Percentiles rank a stretch among this genome's conserved stretches.
These are phyloP conservation scores for Lactarius tabidus DNA, from an alignment of 768 basidiomycete genomes.

Conservation along the genomic window DNA sequence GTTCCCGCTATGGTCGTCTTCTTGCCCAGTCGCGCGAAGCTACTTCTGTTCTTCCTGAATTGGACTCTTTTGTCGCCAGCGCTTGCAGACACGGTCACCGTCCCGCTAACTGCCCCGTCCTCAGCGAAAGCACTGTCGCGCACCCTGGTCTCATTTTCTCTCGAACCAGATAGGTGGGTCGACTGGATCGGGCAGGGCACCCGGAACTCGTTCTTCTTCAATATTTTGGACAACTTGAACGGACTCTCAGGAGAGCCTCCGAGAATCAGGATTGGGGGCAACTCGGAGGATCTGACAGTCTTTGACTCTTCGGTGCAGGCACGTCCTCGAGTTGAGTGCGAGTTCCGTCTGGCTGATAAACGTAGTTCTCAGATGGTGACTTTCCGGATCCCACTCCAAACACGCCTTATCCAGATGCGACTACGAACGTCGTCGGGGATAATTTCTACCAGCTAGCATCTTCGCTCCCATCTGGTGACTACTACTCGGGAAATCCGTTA, in stretches of 20 bases:
- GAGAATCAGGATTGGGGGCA: slow-evolving; percentile 53
- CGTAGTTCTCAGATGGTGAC: slow-evolving; percentile 42
- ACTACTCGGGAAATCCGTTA: neutral
- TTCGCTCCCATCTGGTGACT: slow-evolving; percentile 47
- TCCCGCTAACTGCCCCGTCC: slow-evolving; percentile 12
- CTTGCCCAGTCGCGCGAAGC: neutral
- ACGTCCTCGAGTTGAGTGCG: neutral
- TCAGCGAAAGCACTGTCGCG: slow-evolving; percentile 5
- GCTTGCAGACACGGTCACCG: slow-evolving; percentile 9
- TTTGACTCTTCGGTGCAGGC: slow-evolving; percentile 49
- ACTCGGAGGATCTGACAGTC: slow-evolving; percentile 55
- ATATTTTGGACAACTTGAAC: slow-evolving; percentile 53
- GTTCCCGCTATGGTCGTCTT: neutral
- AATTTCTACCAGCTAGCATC: slow-evolving; percentile 50
- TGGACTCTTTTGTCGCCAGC: neutral
- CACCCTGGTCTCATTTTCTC: slow-evolving; percentile 54
- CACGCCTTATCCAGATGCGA: slow-evolving; percentile 65
- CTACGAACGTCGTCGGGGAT: slow-evolving; percentile 54
- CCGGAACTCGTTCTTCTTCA: slow-evolving; percentile 57
- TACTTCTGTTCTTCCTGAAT: neutral
- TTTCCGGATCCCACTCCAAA: slow-evolving; percentile 48
- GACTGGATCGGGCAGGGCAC: slow-evolving; percentile 57
- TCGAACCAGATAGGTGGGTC: slow-evolving; percentile 67
- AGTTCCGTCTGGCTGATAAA: neutral
- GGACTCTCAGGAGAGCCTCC: slow-evolving; percentile 49